Evolutionary conservation across 163 green algal genomes (phyloP).

Genomic region (Scenedesmus sp.): DNA sequence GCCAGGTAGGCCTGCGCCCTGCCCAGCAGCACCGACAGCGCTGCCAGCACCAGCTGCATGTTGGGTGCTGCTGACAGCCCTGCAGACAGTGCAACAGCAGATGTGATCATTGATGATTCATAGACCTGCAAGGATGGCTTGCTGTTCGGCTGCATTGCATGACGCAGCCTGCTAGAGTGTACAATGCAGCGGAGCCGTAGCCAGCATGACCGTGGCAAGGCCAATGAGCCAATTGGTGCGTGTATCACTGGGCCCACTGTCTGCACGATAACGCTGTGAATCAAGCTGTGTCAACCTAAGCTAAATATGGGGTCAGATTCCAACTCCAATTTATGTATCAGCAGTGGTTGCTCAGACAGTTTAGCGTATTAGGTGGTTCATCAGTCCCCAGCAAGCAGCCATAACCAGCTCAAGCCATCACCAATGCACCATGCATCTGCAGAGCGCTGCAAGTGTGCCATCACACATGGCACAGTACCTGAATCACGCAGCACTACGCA

Average conservation of each 20-base stretch:
- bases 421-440: no score
- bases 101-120: background rate
- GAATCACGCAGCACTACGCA: no score
- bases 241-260: no score
- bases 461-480: no score
- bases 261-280: no score
- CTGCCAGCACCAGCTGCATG: conserved; percentile 27
- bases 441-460: no score
- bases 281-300: no score
- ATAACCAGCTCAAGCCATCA: background rate
- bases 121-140: background rate
- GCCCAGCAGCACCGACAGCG: conserved; percentile 12
- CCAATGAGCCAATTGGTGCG: no score
- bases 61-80: background rate
- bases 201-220: no score
- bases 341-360: conserved; percentile 1
- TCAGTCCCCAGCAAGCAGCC: no score
- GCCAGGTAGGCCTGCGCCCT: conserved; percentile 23
- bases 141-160: background rate
- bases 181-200: no score
- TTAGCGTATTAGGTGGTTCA: conserved; percentile 2
- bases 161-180: no score
- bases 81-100: background rate
- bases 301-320: background rate
- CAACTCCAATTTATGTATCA: conserved; percentile 15